Evolutionary conservation across 179 eudicot species (phyloP).

Genomic region (Amaranthus tricolor): DNA sequence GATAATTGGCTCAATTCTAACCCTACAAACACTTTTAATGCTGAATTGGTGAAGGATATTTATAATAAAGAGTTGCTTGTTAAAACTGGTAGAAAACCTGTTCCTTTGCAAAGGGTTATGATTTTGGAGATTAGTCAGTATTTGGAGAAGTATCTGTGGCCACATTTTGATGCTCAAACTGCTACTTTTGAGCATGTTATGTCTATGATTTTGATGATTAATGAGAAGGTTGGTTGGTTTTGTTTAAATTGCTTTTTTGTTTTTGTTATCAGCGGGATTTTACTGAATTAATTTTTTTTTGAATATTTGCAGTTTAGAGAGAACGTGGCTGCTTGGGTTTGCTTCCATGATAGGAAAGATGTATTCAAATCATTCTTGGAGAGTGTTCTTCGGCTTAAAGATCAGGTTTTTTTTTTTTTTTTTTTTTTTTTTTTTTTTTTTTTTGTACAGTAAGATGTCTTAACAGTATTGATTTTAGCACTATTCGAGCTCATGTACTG

Average conservation of each 20-base stretch:
- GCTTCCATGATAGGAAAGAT: conserved; percentile 76
- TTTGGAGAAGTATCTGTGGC: conserved; percentile 92
- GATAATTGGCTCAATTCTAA: conserved; percentile 44
- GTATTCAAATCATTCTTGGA: conserved; percentile 73
- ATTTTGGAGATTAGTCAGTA: conserved; percentile 94
- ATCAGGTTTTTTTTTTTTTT: conserved; percentile 34
- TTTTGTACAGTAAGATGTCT: not conserved
- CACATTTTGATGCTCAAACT: conserved; percentile 59
- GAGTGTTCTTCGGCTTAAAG: conserved; percentile 78
- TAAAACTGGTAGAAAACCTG: conserved; percentile 55
- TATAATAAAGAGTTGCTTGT: conserved; percentile 68
- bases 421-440: conserved; percentile 4
- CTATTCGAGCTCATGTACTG: not conserved
- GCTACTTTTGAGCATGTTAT: conserved; percentile 82
- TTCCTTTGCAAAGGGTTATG: conserved; percentile 88
- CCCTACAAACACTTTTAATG: conserved; percentile 37
- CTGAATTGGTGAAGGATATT: conserved; percentile 73
- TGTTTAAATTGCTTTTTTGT: not conserved
- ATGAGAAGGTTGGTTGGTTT: conserved; percentile 65
- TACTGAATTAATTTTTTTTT: not conserved
- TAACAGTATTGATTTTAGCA: not conserved
- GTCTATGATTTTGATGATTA: conserved; percentile 92
- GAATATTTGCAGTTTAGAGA: conserved; percentile 77
- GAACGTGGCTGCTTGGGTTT: conserved; percentile 94
- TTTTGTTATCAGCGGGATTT: not conserved